Evolutionary conservation across 2,329 filamentous ascomycete species (phyloP).

Genomic region (Aspergillus felis): DNA sequence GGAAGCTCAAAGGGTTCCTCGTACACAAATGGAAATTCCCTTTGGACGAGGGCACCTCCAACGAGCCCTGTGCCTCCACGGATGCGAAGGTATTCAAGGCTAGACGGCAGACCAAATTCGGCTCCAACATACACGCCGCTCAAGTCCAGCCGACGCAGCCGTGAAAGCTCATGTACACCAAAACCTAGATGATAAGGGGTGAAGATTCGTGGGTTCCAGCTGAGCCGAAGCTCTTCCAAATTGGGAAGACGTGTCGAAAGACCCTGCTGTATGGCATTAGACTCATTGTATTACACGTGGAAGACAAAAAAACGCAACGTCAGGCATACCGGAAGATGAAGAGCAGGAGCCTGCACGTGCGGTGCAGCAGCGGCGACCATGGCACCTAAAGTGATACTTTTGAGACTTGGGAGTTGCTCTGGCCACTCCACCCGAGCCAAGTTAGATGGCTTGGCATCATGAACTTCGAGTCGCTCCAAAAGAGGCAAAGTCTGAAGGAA

Average conservation of each 20-base stretch:
- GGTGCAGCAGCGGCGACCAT: conserved; percentile 10
- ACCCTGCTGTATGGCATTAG: conserved; percentile 7
- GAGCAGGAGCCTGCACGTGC: conserved; percentile 11
- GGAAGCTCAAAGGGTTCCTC: conserved; percentile 15
- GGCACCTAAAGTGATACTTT: conserved; percentile 23
- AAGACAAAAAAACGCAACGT: not conserved
- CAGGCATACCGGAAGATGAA: conserved; percentile 14
- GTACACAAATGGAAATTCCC: conserved; percentile 9
- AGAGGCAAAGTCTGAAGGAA: conserved; percentile 23
- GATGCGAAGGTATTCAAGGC: conserved; percentile 27
- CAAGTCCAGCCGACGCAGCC: conserved; percentile 27
- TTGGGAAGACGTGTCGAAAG: conserved; percentile 21
- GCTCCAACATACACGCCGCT: conserved; percentile 19
- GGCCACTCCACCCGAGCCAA: conserved; percentile 18
- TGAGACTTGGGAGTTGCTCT: conserved; percentile 26
- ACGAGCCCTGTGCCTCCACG: conserved; percentile 14
- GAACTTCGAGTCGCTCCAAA: conserved; percentile 26
- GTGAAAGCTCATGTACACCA: conserved; percentile 13
- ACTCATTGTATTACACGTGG: not conserved
- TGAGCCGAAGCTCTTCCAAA: conserved; percentile 30
- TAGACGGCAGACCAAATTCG: conserved; percentile 23
- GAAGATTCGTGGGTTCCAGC: conserved; percentile 22
- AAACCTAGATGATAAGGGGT: conserved; percentile 15
- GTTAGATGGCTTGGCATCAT: conserved; percentile 16
- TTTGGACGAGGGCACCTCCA: conserved; percentile 1